Evolutionary conservation across 2,329 filamentous ascomycete genomes (phyloP).

Genomic region (Xylaria sp.): DNA sequence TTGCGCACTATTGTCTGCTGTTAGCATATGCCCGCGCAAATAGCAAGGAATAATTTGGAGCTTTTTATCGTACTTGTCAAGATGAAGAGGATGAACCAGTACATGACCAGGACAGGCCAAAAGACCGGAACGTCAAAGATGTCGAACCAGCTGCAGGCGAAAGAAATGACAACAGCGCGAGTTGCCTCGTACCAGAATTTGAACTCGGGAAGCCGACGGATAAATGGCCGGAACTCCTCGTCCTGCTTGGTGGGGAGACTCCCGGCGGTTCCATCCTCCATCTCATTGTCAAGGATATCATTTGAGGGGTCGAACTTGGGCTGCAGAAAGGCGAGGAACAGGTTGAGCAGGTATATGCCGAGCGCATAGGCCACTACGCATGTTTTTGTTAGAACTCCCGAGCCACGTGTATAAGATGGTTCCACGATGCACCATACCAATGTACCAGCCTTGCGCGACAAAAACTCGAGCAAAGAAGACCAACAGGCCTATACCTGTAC

Average conservation of each 20-base stretch:
- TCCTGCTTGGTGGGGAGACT: conserved; percentile 93
- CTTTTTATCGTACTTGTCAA: conserved; percentile 79
- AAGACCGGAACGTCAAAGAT: conserved; percentile 98
- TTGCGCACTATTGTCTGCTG: conserved; percentile 78
- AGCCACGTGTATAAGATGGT: not conserved
- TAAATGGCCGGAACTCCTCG: conserved; percentile 98
- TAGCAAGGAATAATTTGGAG: not conserved
- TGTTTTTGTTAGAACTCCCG: conserved; percentile 32
- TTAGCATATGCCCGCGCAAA: conserved; percentile 24
- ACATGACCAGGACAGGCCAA: conserved; percentile 98
- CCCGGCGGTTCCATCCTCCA: conserved; percentile 89
- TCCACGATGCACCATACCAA: conserved; percentile 69
- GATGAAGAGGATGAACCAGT: conserved; percentile 97
- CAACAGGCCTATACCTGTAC: conserved; percentile 79
- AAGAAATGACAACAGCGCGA: conserved; percentile 83
- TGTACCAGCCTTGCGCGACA: conserved; percentile 97
- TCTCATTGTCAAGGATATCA: conserved; percentile 89
- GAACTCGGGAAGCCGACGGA: conserved; percentile 95
- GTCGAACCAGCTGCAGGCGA: conserved; percentile 90
- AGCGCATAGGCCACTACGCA: conserved; percentile 89
- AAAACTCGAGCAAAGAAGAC: conserved; percentile 92
- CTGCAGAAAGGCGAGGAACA: conserved; percentile 97
- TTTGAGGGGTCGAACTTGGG: conserved; percentile 99
- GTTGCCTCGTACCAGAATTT: conserved; percentile 99
- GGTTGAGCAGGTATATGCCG: conserved; percentile 97